Evolutionary conservation across 2,329 filamentous ascomycete species (phyloP), one percentile per base, ranked within the genome.

Genomic region (Dichotomopilus funicola): DNA sequence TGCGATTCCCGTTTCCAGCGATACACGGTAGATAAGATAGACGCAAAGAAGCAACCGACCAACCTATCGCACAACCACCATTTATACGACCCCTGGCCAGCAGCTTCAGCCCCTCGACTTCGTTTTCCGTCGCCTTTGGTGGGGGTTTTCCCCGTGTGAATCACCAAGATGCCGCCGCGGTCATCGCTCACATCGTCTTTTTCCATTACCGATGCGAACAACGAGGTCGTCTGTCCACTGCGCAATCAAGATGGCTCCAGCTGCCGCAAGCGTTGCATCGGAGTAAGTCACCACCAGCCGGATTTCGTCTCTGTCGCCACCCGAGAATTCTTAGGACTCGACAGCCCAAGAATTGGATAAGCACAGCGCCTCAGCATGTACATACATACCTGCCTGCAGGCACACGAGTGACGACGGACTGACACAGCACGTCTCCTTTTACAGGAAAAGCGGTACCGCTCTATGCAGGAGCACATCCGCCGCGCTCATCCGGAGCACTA

Each of bases 401-500:
- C 55, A 47, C 36, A 12, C 45, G 6, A n/a, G 40, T 42, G 40
- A 40, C 37, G 37, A 47, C 19, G 19, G 19, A 27, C 62, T 68
- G 56, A 67, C 61, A 57, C 49, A 35, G 40, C 51, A 46, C 5
- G 10, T 48, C 40, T 10, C 53, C 53, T 3, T 27, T 27, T 27
- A 27, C 54, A 72, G 70, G 70, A 72, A 59, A 72, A 72, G 55
- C 63, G 70, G 51, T 99, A 91, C 76, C 91, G 94, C 72, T 97
- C 92, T 61, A 97, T 99, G 90, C 94, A 97, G 75, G 94, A 99
- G 81, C 94, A 99, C 70, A 97, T 99, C 68, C 89, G 94, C 67
- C 87, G 94, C 72, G 92, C 94, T 64, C 94, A 99, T 71, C 92
- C 92, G 59, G 91, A 95, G 71, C 88, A 96, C 72, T 97, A 97